Conservation (phyloP, 2,329 filamentous ascomycete genomes). For the Mariannaea elegans region DNA sequence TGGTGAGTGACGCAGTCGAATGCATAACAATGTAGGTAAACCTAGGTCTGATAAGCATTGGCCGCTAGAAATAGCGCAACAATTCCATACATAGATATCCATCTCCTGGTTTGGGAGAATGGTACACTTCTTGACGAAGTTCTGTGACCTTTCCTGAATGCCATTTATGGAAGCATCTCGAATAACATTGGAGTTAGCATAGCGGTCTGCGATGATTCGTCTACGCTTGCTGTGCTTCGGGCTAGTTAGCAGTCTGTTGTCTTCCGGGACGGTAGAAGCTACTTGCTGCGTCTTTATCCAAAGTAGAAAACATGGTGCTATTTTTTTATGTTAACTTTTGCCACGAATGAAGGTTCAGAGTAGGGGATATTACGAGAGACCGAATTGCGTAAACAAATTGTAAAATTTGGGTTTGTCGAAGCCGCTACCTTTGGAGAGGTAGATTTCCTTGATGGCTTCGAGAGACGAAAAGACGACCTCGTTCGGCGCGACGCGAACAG, state of each 20-base stretch:
- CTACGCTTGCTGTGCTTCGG: constrained; percentile 24
- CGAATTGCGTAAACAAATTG: constrained; percentile 25
- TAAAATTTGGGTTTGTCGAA: constrained; percentile 27
- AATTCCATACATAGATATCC: constrained; percentile 26
- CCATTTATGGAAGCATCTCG: constrained; percentile 15
- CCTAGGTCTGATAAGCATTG: neutral
- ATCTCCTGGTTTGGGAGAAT: constrained; percentile 15
- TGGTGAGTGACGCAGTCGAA: constrained; percentile 27
- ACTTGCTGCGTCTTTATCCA: constrained; percentile 23
- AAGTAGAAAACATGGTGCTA: constrained; percentile 29
- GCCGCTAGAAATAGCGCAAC: fast-evolving
- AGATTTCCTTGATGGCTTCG: constrained; percentile 28
- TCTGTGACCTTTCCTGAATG: constrained; percentile 22
- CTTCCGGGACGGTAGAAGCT: neutral
- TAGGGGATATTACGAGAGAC: constrained; percentile 20
- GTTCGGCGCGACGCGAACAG: constrained; percentile 25
- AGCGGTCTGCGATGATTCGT: constrained; percentile 27
- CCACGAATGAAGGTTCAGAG: too few relatives aligned
- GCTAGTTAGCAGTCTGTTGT: fast-evolving
- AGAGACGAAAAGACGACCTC: constrained; percentile 26
- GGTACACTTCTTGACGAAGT: constrained; percentile 25
- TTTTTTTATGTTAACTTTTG: fast-evolving
- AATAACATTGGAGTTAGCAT: constrained; percentile 28
- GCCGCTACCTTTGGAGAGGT: constrained; percentile 26
- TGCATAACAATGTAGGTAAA: constrained; percentile 28